A percentile compares a stretch with the other conserved stretches of the same genome.
These are phyloP conservation scores for Triticum urartu DNA, from an alignment of 176 grass and related monocot species.

Conservation along the genomic window DNA sequence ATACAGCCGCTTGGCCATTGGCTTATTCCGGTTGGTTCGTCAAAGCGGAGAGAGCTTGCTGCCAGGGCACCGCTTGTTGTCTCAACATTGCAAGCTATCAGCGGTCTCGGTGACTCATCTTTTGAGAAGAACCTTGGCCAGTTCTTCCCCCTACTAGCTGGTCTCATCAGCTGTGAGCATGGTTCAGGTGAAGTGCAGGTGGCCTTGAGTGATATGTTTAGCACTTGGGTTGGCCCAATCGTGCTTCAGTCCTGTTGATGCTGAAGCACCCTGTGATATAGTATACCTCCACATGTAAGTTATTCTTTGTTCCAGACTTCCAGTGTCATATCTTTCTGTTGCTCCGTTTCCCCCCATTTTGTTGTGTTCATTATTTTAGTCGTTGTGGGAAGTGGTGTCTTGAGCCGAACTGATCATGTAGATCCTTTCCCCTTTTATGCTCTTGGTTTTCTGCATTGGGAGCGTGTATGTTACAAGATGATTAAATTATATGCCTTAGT, in stretches of 20 bases:
- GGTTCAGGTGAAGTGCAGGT: conserved; percentile 93
- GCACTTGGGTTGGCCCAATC: conserved; percentile 71
- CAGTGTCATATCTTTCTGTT: not conserved
- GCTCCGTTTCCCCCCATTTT: conserved; percentile 23
- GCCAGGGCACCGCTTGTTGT: conserved; percentile 86
- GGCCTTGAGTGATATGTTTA: conserved; percentile 86
- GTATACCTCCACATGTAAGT: conserved; percentile 40
- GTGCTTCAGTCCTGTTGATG: conserved; percentile 80
- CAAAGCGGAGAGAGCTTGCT: conserved; percentile 91
- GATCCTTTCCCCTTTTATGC: not conserved
- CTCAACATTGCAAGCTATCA: conserved; percentile 84
- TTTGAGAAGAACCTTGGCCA: conserved; percentile 80
- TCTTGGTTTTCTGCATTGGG: conserved; percentile 12
- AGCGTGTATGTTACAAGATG: conserved; percentile 45
- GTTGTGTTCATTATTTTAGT: conserved; percentile 35
- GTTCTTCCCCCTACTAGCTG: conserved; percentile 87
- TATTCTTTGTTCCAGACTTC: conserved; percentile 30
- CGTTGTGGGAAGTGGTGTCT: conserved; percentile 24
- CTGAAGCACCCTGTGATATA: conserved; percentile 28
- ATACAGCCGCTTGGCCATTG: conserved; percentile 50
- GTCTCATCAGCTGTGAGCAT: conserved; percentile 91
- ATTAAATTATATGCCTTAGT: conserved; percentile 38
- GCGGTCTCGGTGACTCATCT: conserved; percentile 53
- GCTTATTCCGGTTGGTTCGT: conserved; percentile 84
- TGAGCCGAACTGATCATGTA: conserved; percentile 17